Conservation (phyloP, 106 monocot genomes). For the Vanilla planifolia region DNA sequence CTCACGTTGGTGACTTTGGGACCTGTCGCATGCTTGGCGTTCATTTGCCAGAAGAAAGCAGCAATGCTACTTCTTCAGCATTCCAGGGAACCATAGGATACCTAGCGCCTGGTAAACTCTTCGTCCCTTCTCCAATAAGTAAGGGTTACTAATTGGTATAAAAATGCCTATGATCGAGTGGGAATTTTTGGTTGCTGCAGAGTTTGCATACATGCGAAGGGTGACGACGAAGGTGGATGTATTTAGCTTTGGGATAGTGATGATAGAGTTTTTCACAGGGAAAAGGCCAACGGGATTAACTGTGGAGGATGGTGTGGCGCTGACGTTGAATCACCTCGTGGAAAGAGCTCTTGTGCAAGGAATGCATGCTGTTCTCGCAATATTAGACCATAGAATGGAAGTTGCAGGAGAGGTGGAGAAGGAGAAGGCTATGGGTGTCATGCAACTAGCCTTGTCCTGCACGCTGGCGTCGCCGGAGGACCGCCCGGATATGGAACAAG, state of each 20-base stretch:
- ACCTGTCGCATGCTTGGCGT: slow-evolving; percentile 67
- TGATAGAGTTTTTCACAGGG: slow-evolving; percentile 78
- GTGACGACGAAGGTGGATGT: slow-evolving; percentile 78
- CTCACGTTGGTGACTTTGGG: slow-evolving; percentile 74
- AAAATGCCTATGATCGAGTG: not conserved
- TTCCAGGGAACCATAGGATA: slow-evolving; percentile 97
- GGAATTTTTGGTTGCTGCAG: slow-evolving; percentile 16
- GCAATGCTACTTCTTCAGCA: slow-evolving; percentile 32
- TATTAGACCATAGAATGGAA: slow-evolving; percentile 39
- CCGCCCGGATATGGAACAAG: slow-evolving; percentile 66
- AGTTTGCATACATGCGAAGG: slow-evolving; percentile 81
- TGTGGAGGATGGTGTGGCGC: slow-evolving; percentile 20
- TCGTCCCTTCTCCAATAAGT: not conserved
- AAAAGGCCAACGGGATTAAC: slow-evolving; percentile 49
- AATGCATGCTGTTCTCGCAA: slow-evolving; percentile 17
- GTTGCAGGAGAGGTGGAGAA: slow-evolving; percentile 26
- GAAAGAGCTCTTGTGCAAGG: slow-evolving; percentile 43
- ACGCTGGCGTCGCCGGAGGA: slow-evolving; percentile 36
- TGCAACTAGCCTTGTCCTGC: slow-evolving; percentile 64
- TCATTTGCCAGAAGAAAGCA: slow-evolving; percentile 27
- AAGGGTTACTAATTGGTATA: not conserved
- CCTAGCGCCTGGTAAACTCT: slow-evolving; percentile 71
- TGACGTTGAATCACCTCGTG: slow-evolving; percentile 51
- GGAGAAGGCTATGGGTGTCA: slow-evolving; percentile 28
- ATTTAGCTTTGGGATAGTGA: slow-evolving; percentile 76